Base-by-base conservation (phyloP, 2,329 filamentous ascomycete species). In the Helicocarpus griseus region DNA sequence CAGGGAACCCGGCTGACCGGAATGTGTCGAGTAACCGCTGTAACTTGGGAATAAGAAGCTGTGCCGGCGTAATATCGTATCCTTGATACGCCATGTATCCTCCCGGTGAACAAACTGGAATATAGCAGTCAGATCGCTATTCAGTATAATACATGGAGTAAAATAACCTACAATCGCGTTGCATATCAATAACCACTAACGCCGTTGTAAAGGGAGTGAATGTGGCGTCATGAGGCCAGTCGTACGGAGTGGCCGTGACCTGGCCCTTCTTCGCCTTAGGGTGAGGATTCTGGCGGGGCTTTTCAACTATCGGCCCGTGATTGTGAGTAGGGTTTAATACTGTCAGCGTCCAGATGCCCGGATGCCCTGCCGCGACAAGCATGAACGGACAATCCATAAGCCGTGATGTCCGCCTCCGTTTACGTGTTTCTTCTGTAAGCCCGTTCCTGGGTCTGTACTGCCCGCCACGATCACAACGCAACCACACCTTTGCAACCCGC, bases 141-240 rank as follows among this genome's bases (percentile, higher is more conserved):
- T 41, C 14, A 9, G 43, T 36, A 22, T 46, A 48, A 40, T 28
- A 36, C 24, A 49, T 5, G 2, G 19, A 26, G n/a, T 24, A 44
- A 14, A 22, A 9, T 38, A 31, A 61, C 69, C 51, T 58, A 74
- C 71, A 74, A 57, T 75, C 72, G 48, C 71, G 68, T 54, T 75
- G 72, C 72, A 75, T 74, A 56, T 75, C 72, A 52, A 75, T 70
- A 9, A 75, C 63, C 22, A 74, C 68, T 39, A 75, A 59, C 0
- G 71, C 72, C 24, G 72, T 74, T 4, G 69, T 74, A 53, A 68
- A 71, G 22, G 71, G 69, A 4, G 67, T 69, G 39, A 75, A 65
- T 6, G 67, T 67, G 1, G 68, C 66, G 60, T 73, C 69, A 55
- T 74, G 71, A 7, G 72, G 72, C 71, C 72, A 73, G 54, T 72